phyloP scores from a whole-genome alignment of 768 basidiomycete species.

The Auricularia cornea region DNA sequence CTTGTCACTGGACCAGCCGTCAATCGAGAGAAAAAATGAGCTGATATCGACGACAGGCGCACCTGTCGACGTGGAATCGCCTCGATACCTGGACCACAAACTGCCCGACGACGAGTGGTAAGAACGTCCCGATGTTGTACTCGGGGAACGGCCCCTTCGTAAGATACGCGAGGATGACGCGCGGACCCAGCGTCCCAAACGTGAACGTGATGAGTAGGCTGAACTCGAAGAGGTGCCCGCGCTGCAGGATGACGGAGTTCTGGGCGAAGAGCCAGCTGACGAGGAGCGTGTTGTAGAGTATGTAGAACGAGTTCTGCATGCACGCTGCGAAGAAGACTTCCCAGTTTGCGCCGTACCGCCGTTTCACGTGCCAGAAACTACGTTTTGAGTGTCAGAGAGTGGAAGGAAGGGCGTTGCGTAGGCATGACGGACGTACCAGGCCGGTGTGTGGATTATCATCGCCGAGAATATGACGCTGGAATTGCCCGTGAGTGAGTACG shows the following conservation, averaged over 20 bases:
- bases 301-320: conserved; percentile 4
- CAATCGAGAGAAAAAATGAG: background rate
- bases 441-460: conserved; percentile 7
- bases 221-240: conserved; percentile 8
- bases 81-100: conserved; percentile 4
- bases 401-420: no score
- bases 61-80: background rate
- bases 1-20: background rate
- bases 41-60: background rate
- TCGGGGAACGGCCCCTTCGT: conserved; percentile 8
- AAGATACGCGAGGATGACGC: conserved; percentile 10
- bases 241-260: conserved; percentile 3
- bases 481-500: background rate
- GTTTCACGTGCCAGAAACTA: conserved; percentile 5
- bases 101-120: conserved; percentile 6
- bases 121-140: conserved; percentile 9
- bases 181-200: conserved; percentile 10
- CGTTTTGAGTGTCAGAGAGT: background rate
- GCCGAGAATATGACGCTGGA: conserved; percentile 5
- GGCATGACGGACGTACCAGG: conserved; percentile 3
- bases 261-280: conserved; percentile 8
- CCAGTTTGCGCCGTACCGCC: background rate
- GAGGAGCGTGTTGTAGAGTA: conserved; percentile 5
- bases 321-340: conserved; percentile 1
- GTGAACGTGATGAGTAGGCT: conserved; percentile 8